Base-by-base conservation (phyloP, 768 basidiomycete genomes). In the Favolaschia claudopus region DNA sequence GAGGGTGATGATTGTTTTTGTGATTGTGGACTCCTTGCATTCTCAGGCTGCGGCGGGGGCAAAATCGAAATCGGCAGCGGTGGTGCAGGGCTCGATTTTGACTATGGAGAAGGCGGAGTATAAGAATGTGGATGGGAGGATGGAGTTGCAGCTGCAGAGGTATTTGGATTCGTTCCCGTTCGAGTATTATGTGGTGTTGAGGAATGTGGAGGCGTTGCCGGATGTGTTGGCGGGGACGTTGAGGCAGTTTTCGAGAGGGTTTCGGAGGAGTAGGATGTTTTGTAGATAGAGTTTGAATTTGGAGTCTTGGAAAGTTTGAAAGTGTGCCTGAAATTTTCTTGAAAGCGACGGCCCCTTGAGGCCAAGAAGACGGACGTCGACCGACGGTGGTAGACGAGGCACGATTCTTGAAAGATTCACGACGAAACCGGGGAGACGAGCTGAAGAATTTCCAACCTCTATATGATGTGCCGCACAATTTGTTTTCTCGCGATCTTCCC, bases 81-180 rank as follows among this genome's bases (percentile, higher is more conserved):
- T n/a, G 24, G 70, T 79, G 15, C 81, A 86, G 47, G 85, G 87
- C 55, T 97, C 96, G 8, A 97, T 99, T 66, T 78, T 99, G 56
- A 87, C 91, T 7, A 96, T 98, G 89, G 92, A 95, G 62, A 92
- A 92, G 65, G 95, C 90, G 3, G 88, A 91, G 39, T 96, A 94
- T 80, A 92, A 89, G 74, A 85, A 82, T 50, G 85, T 91, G 7
- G 83, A 86, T 61, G 94, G 94, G 8, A 79, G 80, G 51, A 90
- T 95, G 89, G 92, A 97, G 73, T 76, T 99, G 57, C 86, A 92
- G 69, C 84, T 96, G 76, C 83, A 90, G 67, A 86, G 93, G 44
- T 99, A 99, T 72, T 76, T 98, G 65, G 96, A 98, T 70, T 89
- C 93, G 4, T 98, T 99, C 84, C 97, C 97, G 0, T 99, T 99